Base-by-base conservation (phyloP, 257 asterid genomes). In the Linaria vulgaris region DNA sequence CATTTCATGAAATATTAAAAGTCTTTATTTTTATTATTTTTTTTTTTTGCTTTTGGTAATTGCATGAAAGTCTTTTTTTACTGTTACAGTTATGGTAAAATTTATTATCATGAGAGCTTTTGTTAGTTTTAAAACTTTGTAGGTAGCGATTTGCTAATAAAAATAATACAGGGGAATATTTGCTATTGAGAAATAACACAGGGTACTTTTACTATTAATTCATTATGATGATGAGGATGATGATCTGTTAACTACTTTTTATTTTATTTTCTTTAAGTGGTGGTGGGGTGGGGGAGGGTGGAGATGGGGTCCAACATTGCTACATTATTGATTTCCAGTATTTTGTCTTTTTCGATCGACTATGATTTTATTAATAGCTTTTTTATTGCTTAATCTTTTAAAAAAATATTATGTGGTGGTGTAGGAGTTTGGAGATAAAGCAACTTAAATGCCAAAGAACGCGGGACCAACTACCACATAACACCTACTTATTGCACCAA, bases 381-480 rank as follows among this genome's bases (percentile, higher is more conserved):
- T 39, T 49, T 51, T 56, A 61, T 50, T 47, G 64, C 39, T 56
- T 63, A 59, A 66, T 70, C 53, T 70, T 38, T 55, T 61, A 41
- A 74, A n/a, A n/a, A n/a, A 20, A 56, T 67, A 56, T 59, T 76
- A 63, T 88, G 89, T 90, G 96, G 95, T 84, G 95, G 87, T 77
- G 83, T 57, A 47, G 66, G 83, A 78, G 82, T 75, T 76, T 77
- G 88, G 80, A 85, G 95, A 85, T 83, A 88, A 56, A 56, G 47
- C 22, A 39, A 34, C 31, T 34, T 56, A 15, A 79, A 79, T 80
- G 86, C 77, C 80, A 80, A 56, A 31, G 74, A 75, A 76, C 24
- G 74, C 64, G 74, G 85, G 87, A 72, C 88, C 95, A 83, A 80
- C 88, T 78, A 77, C 96, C 83, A 73, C 83, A 73, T 79, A 69